A percentile compares a stretch with the other conserved stretches of the same genome.
Conservation (phyloP, 331 rosid genomes). For the Malus hybrid region DNA sequence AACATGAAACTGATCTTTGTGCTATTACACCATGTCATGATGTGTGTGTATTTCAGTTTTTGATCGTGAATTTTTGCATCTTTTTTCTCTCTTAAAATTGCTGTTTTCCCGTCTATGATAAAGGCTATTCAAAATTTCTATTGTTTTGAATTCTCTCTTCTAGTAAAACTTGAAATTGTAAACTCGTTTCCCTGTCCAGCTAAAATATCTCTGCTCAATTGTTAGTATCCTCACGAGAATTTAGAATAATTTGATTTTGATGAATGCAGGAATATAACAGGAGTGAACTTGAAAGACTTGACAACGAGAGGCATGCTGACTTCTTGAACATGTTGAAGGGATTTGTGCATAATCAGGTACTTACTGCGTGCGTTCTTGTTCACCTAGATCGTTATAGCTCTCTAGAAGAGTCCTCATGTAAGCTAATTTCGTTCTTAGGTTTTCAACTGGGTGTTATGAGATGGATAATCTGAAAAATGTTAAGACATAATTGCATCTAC, state of each 20-base stretch:
- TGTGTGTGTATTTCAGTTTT: background rate
- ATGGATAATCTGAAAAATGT: background rate
- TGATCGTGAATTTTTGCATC: background rate
- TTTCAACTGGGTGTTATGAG: no score
- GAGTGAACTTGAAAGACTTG: constrained; percentile 76
- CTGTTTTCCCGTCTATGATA: background rate
- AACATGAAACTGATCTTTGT: background rate
- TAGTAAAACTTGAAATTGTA: background rate
- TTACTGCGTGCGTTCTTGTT: background rate
- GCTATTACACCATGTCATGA: background rate
- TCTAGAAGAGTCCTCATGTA: background rate
- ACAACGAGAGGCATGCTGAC: constrained; percentile 60
- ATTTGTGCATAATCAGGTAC: constrained; percentile 69
- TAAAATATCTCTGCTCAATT: background rate
- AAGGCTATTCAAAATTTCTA: background rate
- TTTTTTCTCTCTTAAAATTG: background rate
- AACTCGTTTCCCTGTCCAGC: background rate
- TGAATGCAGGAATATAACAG: constrained; percentile 64
- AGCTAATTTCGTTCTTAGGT: background rate
- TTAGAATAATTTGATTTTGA: background rate
- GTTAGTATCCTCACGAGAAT: background rate
- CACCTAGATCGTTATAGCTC: background rate
- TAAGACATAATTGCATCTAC: background rate
- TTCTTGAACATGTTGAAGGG: constrained; percentile 75
- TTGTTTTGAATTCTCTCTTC: no score